phyloP scores from a whole-genome alignment of 495 filamentous ascomycete species.

The Penicillium nucicola region DNA sequence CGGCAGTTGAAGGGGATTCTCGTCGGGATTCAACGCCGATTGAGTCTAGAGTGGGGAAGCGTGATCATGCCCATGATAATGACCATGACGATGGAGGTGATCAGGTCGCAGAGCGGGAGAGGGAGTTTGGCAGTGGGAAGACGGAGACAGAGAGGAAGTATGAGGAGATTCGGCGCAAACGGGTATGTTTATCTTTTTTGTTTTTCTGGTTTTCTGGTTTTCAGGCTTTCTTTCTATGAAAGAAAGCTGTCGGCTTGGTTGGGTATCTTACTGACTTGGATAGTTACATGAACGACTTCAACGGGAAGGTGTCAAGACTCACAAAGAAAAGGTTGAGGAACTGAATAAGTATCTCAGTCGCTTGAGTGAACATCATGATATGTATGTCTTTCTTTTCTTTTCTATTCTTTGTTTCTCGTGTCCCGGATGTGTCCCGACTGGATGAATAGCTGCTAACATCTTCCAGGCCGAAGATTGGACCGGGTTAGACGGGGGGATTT shows the following conservation, averaged over 20 bases:
- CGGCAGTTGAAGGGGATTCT: neutral
- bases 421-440: neutral
- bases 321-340: slow-evolving; percentile 95
- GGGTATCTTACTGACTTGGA: slow-evolving; percentile 1
- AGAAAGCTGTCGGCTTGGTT: neutral
- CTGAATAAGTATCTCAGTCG: slow-evolving; percentile 89
- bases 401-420: neutral
- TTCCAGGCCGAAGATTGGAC: slow-evolving; percentile 68
- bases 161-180: slow-evolving; percentile 74
- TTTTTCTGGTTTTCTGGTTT: no score
- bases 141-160: slow-evolving; percentile 82
- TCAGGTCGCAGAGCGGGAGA: slow-evolving; percentile 5
- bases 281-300: slow-evolving; percentile 71
- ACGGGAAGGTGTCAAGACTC: slow-evolving; percentile 84
- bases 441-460: slow-evolving; percentile 10
- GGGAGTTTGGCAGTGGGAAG: slow-evolving; percentile 47
- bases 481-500: slow-evolving; percentile 50
- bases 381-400: slow-evolving; percentile 50
- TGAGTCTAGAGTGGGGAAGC: neutral
- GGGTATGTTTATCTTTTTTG: slow-evolving; percentile 54
- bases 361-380: slow-evolving; percentile 96
- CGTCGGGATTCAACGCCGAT: no score
- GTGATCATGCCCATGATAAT: slow-evolving; percentile 1
- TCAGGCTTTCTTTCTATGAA: neutral
- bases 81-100: slow-evolving; percentile 3